Conservation (phyloP, 768 basidiomycete species). For the Nidula microcarpa region DNA sequence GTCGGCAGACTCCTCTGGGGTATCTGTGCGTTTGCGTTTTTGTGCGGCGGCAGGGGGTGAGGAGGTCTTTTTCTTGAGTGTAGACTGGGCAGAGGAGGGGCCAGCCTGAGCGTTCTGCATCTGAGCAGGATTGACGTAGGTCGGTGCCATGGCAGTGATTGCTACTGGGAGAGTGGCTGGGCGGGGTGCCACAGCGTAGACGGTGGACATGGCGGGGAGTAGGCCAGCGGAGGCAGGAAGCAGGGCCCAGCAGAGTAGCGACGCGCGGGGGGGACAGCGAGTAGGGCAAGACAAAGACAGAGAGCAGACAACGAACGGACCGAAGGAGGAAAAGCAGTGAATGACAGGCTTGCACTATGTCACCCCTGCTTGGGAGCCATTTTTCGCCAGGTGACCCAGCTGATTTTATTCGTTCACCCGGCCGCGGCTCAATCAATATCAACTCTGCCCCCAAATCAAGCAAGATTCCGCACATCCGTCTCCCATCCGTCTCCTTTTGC, state of each 20-base stretch:
- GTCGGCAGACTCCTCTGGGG: conserved; percentile 52
- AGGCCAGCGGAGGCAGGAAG: conserved; percentile 7
- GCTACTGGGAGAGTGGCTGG: conserved; percentile 23
- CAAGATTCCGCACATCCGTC: conserved; percentile 12
- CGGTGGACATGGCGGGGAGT: conserved; percentile 29
- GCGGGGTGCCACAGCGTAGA: conserved; percentile 33
- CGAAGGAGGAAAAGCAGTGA: conserved; percentile 14
- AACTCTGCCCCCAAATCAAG: conserved; percentile 6
- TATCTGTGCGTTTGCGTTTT: conserved; percentile 64
- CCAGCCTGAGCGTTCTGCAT: conserved; percentile 43
- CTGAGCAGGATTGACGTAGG: conserved; percentile 40
- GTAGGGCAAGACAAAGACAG: conserved; percentile 10
- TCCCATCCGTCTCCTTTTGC: conserved; percentile 6
- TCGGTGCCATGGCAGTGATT: conserved; percentile 19
- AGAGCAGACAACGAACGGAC: conserved; percentile 20
- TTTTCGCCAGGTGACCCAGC: conserved; percentile 8
- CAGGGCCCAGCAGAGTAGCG: conserved; percentile 14
- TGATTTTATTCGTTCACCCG: conserved; percentile 19
- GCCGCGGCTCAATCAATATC: neutral
- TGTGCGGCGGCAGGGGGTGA: conserved; percentile 13
- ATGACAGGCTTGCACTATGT: conserved; percentile 6
- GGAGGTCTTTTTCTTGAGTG: conserved; percentile 34
- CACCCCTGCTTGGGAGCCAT: neutral
- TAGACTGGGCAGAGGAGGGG: conserved; percentile 27
- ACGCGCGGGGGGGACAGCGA: conserved; percentile 13